These are phyloP conservation scores for Venturia carpophila DNA, from an alignment of 2,329 filamentous ascomycete genomes.

Conservation along the genomic window DNA sequence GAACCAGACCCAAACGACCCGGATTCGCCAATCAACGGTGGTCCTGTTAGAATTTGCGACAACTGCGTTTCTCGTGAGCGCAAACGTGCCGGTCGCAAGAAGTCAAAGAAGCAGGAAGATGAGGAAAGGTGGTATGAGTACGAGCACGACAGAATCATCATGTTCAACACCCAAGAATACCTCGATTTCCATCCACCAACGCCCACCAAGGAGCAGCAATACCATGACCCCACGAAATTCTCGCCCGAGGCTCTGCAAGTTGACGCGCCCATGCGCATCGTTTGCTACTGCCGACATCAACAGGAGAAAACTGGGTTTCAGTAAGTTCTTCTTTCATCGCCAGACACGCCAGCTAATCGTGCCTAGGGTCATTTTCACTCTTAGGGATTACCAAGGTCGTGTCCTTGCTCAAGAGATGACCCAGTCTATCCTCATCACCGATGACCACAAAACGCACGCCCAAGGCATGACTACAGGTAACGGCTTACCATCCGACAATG, in stretches of 20 bases:
- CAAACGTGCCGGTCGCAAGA: slow-evolving; percentile 86
- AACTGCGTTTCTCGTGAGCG: slow-evolving; percentile 89
- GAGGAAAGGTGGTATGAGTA: slow-evolving; percentile 74
- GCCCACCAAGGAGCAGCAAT: slow-evolving; percentile 38
- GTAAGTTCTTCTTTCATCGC: slow-evolving; percentile 26
- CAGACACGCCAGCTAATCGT: slow-evolving; percentile 24
- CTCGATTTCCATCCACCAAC: slow-evolving; percentile 67
- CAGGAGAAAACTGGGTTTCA: slow-evolving; percentile 85
- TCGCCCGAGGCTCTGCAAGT: slow-evolving; percentile 59
- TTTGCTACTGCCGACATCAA: slow-evolving; percentile 94
- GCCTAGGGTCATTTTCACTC: slow-evolving; percentile 74
- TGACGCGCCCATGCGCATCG: slow-evolving; percentile 87
- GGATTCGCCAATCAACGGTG: slow-evolving; percentile 73
- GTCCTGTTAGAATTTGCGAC: slow-evolving; percentile 84
- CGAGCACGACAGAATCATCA: slow-evolving; percentile 72
- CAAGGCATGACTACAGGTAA: slow-evolving; percentile 4
- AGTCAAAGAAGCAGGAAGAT: slow-evolving; percentile 86
- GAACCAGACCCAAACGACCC: slow-evolving; percentile 52
- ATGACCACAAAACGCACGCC: slow-evolving; percentile 85
- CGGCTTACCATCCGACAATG: neutral
- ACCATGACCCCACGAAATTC: slow-evolving; percentile 34
- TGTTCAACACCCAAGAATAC: slow-evolving; percentile 84
- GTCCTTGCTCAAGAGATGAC: slow-evolving; percentile 79
- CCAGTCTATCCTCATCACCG: slow-evolving; percentile 89
- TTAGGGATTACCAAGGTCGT: slow-evolving; percentile 71